Evolutionary conservation across 2,329 filamentous ascomycete genomes (phyloP).

Genomic region (Penicillium sp.): DNA sequence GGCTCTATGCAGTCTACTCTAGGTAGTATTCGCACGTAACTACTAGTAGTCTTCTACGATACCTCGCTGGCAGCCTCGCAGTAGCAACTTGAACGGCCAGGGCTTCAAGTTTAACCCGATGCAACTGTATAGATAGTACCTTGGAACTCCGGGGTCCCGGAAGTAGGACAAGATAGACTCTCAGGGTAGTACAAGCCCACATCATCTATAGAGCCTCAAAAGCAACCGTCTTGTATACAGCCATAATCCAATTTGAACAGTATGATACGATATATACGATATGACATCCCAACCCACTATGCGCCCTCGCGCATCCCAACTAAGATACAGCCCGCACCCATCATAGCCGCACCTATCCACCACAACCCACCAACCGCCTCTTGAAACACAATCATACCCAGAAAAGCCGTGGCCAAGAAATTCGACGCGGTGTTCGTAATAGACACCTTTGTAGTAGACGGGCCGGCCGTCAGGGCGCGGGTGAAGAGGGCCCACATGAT

Average conservation of each 20-base stretch:
- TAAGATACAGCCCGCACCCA: constrained; percentile 66
- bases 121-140: too few relatives aligned
- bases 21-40: too few relatives aligned
- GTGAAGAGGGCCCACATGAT: constrained; percentile 70
- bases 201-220: neutral
- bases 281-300: constrained; percentile 6
- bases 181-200: neutral
- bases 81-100: too few relatives aligned
- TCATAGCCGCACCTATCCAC: constrained; percentile 64
- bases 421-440: constrained; percentile 68
- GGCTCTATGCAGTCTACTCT: too few relatives aligned
- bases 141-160: neutral
- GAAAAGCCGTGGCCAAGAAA: constrained; percentile 64
- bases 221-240: too few relatives aligned
- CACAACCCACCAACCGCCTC: constrained; percentile 61
- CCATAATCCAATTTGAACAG: neutral
- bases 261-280: neutral
- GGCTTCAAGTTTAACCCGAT: too few relatives aligned
- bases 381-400: constrained; percentile 62
- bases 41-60: neutral
- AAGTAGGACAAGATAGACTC: neutral
- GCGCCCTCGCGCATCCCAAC: constrained; percentile 62
- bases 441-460: constrained; percentile 65
- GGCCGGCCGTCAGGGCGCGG: constrained; percentile 62
- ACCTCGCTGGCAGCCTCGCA: too few relatives aligned